A percentile compares a stretch with the other conserved stretches of the same genome.
Evolutionary conservation across 306 rosid species (phyloP).

Genomic region (Acacia confusa): DNA sequence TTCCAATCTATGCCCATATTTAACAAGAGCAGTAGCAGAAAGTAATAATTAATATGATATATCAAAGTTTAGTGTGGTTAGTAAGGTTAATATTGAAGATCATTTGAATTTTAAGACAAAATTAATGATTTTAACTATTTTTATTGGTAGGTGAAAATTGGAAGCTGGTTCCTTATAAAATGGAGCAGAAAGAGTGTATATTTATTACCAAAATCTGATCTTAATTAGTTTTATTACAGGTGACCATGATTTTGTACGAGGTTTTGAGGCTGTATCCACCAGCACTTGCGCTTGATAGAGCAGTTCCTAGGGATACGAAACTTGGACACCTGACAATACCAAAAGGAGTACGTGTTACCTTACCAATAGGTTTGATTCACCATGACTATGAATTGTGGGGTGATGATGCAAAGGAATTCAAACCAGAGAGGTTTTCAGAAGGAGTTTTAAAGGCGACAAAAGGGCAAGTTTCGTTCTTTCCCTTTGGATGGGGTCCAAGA

Average conservation of each 20-base stretch:
- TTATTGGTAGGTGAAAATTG: too few relatives aligned
- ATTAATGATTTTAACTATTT: too few relatives aligned
- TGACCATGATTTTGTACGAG: conserved; percentile 55
- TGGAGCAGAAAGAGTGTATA: too few relatives aligned
- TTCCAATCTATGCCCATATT: too few relatives aligned
- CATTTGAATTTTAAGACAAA: too few relatives aligned
- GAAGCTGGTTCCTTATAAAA: too few relatives aligned
- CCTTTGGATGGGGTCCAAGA: conserved; percentile 70
- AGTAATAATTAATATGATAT: too few relatives aligned
- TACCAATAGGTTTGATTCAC: conserved; percentile 43
- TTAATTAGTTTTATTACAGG: conserved; percentile 20
- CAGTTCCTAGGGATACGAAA: conserved; percentile 20
- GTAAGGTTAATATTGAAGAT: too few relatives aligned
- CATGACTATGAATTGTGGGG: conserved; percentile 57
- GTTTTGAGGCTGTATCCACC: conserved; percentile 62
- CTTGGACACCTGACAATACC: conserved; percentile 49
- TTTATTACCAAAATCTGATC: background rate
- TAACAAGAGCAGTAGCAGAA: too few relatives aligned
- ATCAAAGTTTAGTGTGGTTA: too few relatives aligned
- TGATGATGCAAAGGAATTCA: conserved; percentile 52
- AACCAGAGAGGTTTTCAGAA: conserved; percentile 60
- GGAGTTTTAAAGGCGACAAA: conserved; percentile 56
- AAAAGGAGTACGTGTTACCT: conserved; percentile 30
- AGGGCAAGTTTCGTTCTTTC: conserved; percentile 40
- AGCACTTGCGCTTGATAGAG: background rate